phyloP scores from a whole-genome alignment of 2,329 filamentous ascomycete species.

The Alternaria sp. region DNA sequence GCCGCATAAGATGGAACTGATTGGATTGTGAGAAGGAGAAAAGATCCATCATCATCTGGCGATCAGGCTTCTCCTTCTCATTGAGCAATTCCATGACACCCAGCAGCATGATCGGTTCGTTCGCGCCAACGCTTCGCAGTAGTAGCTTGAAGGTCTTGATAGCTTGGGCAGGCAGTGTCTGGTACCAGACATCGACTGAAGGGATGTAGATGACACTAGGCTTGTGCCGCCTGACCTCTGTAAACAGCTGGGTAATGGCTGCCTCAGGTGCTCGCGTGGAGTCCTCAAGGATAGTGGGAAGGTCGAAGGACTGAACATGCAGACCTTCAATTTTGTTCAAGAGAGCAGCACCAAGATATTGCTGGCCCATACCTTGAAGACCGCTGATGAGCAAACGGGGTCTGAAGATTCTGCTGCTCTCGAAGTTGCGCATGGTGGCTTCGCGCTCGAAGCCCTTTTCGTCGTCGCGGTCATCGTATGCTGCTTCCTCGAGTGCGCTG shows the following conservation, averaged over 20 bases:
- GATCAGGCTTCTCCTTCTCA: constrained; percentile 63
- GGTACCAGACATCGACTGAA: constrained; percentile 86
- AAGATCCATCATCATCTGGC: constrained; percentile 72
- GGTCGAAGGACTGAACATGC: constrained; percentile 92
- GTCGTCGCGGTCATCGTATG: constrained; percentile 85
- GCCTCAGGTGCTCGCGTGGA: constrained; percentile 82
- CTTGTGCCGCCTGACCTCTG: constrained; percentile 91
- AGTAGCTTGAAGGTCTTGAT: constrained; percentile 85
- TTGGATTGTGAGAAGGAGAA: constrained; percentile 88
- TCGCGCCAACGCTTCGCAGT: constrained; percentile 81
- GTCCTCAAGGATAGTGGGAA: constrained; percentile 85
- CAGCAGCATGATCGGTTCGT: constrained; percentile 85
- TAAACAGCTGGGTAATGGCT: constrained; percentile 86
- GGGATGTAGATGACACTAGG: constrained; percentile 96
- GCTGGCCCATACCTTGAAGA: constrained; percentile 88
- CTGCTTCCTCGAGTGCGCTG: constrained; percentile 90
- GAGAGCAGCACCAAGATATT: constrained; percentile 83
- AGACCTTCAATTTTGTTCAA: constrained; percentile 91
- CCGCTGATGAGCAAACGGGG: constrained; percentile 86
- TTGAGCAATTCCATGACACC: constrained; percentile 78
- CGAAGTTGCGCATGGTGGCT: constrained; percentile 73
- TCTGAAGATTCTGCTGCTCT: constrained; percentile 84
- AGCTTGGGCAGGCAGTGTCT: constrained; percentile 67
- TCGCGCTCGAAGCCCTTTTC: constrained; percentile 87
- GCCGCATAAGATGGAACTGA: constrained; percentile 71